A percentile compares a stretch with the other conserved stretches of the same genome.
Evolutionary conservation across 257 asterid genomes (phyloP).

Genomic region (Ilex asprella): DNA sequence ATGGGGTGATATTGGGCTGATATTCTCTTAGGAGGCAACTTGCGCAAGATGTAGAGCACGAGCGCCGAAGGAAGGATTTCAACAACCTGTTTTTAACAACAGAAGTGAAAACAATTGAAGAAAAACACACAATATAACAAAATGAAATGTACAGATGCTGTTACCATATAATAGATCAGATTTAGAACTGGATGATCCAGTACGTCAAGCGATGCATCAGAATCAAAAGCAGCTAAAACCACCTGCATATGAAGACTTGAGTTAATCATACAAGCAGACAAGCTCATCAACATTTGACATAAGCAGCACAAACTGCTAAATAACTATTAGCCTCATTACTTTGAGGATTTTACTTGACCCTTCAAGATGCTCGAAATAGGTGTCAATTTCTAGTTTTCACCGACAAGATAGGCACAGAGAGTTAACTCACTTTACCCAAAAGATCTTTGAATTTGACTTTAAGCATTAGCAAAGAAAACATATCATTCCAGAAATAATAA

Average conservation of each 20-base stretch:
- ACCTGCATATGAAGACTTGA: conserved; percentile 36
- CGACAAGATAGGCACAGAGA: too few species aligned
- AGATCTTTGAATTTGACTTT: too few species aligned
- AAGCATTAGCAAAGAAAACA: neutral
- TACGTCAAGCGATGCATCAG: conserved; percentile 71
- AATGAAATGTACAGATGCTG: conserved; percentile 3
- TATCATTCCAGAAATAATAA: neutral
- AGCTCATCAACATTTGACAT: too few species aligned
- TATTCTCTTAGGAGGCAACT: conserved; percentile 55
- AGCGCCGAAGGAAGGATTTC: conserved; percentile 77
- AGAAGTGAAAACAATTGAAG: neutral
- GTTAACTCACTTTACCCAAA: too few species aligned
- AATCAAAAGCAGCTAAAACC: conserved; percentile 70
- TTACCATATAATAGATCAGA: conserved; percentile 75
- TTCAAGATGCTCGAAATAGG: too few species aligned
- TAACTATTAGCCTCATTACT: too few species aligned
- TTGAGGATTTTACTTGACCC: too few species aligned
- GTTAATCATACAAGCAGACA: too few species aligned
- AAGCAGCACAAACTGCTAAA: too few species aligned
- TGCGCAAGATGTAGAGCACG: conserved; percentile 63
- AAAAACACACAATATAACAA: neutral
- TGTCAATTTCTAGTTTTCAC: too few species aligned
- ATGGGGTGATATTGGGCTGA: conserved; percentile 62
- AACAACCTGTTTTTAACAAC: conserved; percentile 31
- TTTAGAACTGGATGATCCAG: conserved; percentile 78